Base-by-base conservation (phyloP, 345 rosid genomes). In the Hypericum androsaemum region DNA sequence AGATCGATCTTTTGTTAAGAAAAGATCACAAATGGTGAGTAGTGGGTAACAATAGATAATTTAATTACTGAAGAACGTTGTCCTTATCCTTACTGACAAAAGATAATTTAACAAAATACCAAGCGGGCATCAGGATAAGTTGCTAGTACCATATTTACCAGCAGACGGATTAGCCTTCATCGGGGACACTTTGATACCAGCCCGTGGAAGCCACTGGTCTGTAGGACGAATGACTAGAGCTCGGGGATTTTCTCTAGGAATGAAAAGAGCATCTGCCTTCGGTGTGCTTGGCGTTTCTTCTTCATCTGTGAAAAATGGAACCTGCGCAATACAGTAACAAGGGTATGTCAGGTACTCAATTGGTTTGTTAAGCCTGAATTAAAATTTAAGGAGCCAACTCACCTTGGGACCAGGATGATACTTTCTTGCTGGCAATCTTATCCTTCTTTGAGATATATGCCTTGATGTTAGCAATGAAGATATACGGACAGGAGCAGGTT, bases 221-320 rank as follows among this genome's bases (percentile, higher is more conserved):
- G 67, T 38, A 45, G 89, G 81, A 56, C 66, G 83, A 63, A 85
- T 83, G 47, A 92, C 77, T 58, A 88, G 68, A 66, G 94, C 75
- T 72, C 95, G 81, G 13, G 98, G 98, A 60, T 92, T 88, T 68
- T 92, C 96, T 74, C 98, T 68, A 11, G 96, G 98, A 67, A 83
- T 60, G 65, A 88, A 77, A 61, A 80, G 67, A 9, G 96, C 94
- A 75, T 83, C 95, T 28, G 94, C 95, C 74, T 85, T 87, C 0
- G 97, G 98, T 35, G 89, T 78, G 62, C 79, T 76, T 39, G 84
- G 78, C 54, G 82, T 72, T 72, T 81, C 92, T 62, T 83, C 94
- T 42, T 85, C 88, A 45, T 82, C 87, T 54, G 73, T 63, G 62
- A 88, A 92, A 74, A 92, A 92, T 40, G 98, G 88, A 64, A 88